Evolutionary conservation across 2,329 filamentous ascomycete genomes (phyloP), one percentile per base, ranked within the genome.

Genomic region (Pyrenochaeta sp.): DNA sequence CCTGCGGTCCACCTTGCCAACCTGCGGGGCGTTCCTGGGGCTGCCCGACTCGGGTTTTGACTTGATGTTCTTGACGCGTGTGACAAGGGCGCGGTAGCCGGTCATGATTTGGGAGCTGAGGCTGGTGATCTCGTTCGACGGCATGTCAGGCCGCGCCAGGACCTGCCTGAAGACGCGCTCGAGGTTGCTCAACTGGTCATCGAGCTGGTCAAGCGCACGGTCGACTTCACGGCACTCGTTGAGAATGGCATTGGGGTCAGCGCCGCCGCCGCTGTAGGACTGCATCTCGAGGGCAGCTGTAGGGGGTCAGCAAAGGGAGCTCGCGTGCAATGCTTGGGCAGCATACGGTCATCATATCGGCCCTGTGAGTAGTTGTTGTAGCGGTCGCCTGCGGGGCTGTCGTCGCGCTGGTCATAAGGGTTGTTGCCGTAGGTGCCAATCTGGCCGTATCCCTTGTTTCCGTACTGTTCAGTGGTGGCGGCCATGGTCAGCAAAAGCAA

Each of bases 141-240:
- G 84, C 59, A 85, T 86, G 66, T 92, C 88, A 48, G 88, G 84
- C 61, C 90, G 88, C 63, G 85, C 83, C 53, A 96, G 83, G 22
- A 86, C 83, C 51, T 84, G 81, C 65, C 83, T 81, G 68, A 93
- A 89, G 24, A 90, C 78, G 69, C 80, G 81, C 61, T 84, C 83
- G 34, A 96, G 83, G 63, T 88, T 82, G 54, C 84, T 80, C 22
- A 95, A 82, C 60, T 88, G 88, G 51, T 75, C 74, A 63, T 91
- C 85, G 63, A 96, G 83, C 45, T 85, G 78, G 51, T 88, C 82
- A 63, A 96, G 88, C 28, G 86, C 87, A 46, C 82, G 78, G 69
- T 91, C 87, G 68, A 96, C 88, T 31, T 89, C 85, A 46, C 84
- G 83, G 74, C 90, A 94, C 70, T 94, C 87, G 74, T 95, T 90